Base-by-base conservation (phyloP, 306 rosid species). In the Mimosa pudica region DNA sequence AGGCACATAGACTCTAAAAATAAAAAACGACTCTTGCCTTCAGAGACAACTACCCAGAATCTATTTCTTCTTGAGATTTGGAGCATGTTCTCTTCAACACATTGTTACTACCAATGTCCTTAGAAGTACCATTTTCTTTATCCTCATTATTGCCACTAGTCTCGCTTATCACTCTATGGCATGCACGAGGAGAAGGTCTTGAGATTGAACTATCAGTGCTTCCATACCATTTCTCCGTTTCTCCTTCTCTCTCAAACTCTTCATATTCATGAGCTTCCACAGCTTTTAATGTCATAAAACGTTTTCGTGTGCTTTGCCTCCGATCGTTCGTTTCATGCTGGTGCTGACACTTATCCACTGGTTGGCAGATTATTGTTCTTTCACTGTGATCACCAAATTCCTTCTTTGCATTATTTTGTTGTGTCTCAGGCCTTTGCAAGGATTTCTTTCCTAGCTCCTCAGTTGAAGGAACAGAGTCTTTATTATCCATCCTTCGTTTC, bases 261-360 rank as follows among this genome's bases (percentile, higher is more conserved):
- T 91, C 91, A 70, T 57, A 72, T 61, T 90, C 91, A 48, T 79
- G 79, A 77, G 93, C 88, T 85, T 89, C 96, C 76, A 91, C 82
- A 52, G 65, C 89, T 78, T 82, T 89, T 6, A 85, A 73, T 47
- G 90, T 89, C 57, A 80, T 89, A 9, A 85, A 87, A 6, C 88
- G 79, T 65, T 73, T 86, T 81, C 96, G 84, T 30, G 84, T 87
- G 84, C 96, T 89, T 13, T 85, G 86, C 69, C 96, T 83, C 79
- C 91, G 76, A 7, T 75, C 52, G 70, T 60, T 75, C 60, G 14
- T 52, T 7, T 74, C 63, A 73, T 78, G 54, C 70, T 81, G 88
- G 77, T 75, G 79, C 85, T 82, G 83, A 71, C 80, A 54, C 47
- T 72, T 75, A 62, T 58, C 48, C 62, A 51, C 70, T 47, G 67